Evolutionary conservation across 176 grass and related monocot species (phyloP).

Genomic region (Rhynchospora tenuis): DNA sequence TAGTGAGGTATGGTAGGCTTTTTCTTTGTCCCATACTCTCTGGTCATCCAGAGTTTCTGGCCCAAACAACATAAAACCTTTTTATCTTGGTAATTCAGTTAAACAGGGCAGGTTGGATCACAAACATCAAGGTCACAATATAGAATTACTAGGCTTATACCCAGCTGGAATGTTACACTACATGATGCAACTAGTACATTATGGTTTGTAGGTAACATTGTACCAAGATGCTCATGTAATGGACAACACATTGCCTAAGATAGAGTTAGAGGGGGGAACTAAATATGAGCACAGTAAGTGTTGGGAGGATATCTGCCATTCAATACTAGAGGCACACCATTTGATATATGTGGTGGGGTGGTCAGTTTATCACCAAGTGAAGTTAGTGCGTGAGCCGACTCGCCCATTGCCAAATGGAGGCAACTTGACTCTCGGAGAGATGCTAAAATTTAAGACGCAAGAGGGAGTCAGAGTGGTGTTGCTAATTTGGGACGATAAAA

Average conservation of each 20-base stretch:
- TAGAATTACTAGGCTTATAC: neutral
- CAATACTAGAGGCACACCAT: conserved; percentile 81
- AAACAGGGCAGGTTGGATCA: neutral
- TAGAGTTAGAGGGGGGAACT: conserved; percentile 60
- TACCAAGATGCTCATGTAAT: conserved; percentile 97
- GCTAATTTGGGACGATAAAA: conserved; percentile 98
- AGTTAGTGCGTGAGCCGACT: conserved; percentile 59
- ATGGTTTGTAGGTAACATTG: conserved; percentile 33
- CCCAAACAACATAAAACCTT: neutral
- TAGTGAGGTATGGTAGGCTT: neutral
- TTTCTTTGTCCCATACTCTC: neutral
- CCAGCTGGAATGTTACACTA: neutral
- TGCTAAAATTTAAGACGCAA: conserved; percentile 73
- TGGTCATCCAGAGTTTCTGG: neutral
- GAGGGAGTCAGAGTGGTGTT: conserved; percentile 89
- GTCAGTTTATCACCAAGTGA: conserved; percentile 78
- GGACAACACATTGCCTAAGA: conserved; percentile 45
- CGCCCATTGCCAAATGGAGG: conserved; percentile 45
- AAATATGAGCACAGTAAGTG: conserved; percentile 80
- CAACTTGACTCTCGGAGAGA: conserved; percentile 51
- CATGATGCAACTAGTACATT: neutral
- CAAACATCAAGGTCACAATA: neutral
- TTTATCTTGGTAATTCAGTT: neutral
- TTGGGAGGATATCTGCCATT: conserved; percentile 96
- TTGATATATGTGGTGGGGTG: conserved; percentile 86